These are phyloP conservation scores for Cruciata laevipes DNA, from an alignment of 257 asterid genomes.

Conservation along the genomic window DNA sequence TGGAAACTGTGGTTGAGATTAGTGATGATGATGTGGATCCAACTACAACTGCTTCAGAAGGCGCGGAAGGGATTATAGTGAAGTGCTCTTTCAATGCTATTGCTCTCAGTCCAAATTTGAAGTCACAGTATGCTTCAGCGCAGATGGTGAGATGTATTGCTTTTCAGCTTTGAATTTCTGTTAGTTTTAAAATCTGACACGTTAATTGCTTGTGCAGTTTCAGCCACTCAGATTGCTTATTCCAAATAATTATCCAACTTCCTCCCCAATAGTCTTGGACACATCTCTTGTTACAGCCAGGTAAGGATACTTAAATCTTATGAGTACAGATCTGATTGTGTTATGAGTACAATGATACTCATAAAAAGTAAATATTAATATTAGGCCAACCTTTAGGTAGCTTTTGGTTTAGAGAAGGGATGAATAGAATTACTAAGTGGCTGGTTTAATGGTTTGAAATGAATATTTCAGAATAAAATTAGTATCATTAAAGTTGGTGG, in stretches of 20 bases:
- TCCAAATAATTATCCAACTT: slow-evolving; percentile 71
- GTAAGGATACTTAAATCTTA: slow-evolving; percentile 26
- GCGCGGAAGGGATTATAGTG: slow-evolving; percentile 73
- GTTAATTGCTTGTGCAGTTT: slow-evolving; percentile 44
- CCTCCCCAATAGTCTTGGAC: slow-evolving; percentile 83
- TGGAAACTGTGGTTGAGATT: slow-evolving; percentile 73
- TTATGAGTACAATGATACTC: background rate
- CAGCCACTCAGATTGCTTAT: slow-evolving; percentile 79
- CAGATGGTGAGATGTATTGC: slow-evolving; percentile 59
- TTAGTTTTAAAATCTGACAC: background rate
- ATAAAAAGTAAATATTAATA: background rate
- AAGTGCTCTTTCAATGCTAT: slow-evolving; percentile 81
- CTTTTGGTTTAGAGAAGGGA: background rate
- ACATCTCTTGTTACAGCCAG: slow-evolving; percentile 87
- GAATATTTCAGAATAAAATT: background rate
- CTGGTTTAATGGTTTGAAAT: background rate
- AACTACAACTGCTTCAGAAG: slow-evolving; percentile 66
- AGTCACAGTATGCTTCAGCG: slow-evolving; percentile 83
- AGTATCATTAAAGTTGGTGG: background rate
- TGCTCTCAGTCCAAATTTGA: slow-evolving; percentile 77
- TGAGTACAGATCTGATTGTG: no score
- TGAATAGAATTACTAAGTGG: background rate
- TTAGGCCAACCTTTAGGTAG: no score
- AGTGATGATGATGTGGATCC: slow-evolving; percentile 80
- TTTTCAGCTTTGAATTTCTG: slow-evolving; percentile 7